Percentiles rank a stretch among this genome's conserved stretches.
Evolutionary conservation across 208 protist genomes (phyloP).

Genomic region (Phytomonas francai): DNA sequence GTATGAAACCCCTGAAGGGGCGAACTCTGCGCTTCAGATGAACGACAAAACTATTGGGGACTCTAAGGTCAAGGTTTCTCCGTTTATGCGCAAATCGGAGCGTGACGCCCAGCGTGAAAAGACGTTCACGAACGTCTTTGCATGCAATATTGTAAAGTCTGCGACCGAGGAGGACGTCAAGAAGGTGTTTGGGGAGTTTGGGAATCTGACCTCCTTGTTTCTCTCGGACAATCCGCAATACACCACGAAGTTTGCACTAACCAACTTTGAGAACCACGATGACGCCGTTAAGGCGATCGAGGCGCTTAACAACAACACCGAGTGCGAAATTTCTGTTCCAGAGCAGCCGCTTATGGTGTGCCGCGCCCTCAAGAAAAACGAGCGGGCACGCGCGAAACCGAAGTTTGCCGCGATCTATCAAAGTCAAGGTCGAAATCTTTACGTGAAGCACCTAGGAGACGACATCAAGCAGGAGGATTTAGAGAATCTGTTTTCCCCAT

Average conservation of each 20-base stretch:
- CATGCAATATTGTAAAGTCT: slow-evolving; percentile 86
- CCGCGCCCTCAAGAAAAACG: slow-evolving; percentile 37
- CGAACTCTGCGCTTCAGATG: slow-evolving; percentile 84
- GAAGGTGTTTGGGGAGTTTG: slow-evolving; percentile 60
- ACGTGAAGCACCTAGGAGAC: slow-evolving; percentile 51
- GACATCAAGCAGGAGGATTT: slow-evolving; percentile 38
- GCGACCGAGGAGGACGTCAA: slow-evolving; percentile 64
- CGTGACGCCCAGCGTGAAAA: slow-evolving; percentile 47
- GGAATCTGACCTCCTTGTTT: slow-evolving; percentile 63
- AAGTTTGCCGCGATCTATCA: slow-evolving; percentile 31
- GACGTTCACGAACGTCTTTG: slow-evolving; percentile 93
- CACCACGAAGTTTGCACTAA: slow-evolving; percentile 88
- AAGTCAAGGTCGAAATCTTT: slow-evolving; percentile 55
- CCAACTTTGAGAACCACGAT: slow-evolving; percentile 84
- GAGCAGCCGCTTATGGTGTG: slow-evolving; percentile 23
- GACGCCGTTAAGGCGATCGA: slow-evolving; percentile 74
- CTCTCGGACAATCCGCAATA: slow-evolving; percentile 24
- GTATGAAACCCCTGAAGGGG: slow-evolving; percentile 91
- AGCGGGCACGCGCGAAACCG: slow-evolving; percentile 29
- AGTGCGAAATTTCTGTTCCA: slow-evolving; percentile 18
- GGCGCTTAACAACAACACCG: slow-evolving; percentile 27
- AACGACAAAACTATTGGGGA: slow-evolving; percentile 88
- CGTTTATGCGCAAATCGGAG: slow-evolving; percentile 81
- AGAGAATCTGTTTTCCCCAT: slow-evolving; percentile 34
- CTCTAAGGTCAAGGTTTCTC: slow-evolving; percentile 64